A percentile compares a stretch with the other conserved stretches of the same genome.
These are phyloP conservation scores for Stentor coeruleus DNA, from an alignment of 73 alveolate genomes.

Conservation along the genomic window DNA sequence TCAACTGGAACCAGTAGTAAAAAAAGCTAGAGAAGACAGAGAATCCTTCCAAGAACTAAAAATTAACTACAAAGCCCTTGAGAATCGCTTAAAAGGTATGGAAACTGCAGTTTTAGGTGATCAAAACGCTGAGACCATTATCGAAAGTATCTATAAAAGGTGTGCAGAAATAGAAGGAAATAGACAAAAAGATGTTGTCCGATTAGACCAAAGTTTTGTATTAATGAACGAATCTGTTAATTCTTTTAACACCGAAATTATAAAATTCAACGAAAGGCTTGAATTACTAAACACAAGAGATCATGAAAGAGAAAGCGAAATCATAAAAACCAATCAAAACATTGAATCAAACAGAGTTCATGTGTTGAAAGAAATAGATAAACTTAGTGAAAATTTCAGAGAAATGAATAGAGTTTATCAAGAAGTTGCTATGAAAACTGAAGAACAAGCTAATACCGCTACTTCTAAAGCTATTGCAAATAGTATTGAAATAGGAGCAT, in stretches of 20 bases:
- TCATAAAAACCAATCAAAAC: not conserved
- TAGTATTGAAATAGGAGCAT: not conserved
- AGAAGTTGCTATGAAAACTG: not conserved
- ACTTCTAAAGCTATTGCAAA: not conserved
- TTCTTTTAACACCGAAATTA: not conserved
- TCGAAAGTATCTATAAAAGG: not conserved
- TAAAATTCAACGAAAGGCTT: not conserved
- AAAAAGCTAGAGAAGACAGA: slow-evolving; percentile 21
- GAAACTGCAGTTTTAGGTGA: slow-evolving; percentile 1
- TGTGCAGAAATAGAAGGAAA: not conserved
- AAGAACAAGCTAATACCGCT: not conserved
- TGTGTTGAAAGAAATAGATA: not conserved
- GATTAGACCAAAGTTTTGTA: not conserved
- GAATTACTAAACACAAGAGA: not conserved
- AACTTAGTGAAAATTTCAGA: not conserved
- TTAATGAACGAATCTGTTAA: not conserved
- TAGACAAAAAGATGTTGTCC: not conserved
- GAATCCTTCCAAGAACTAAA: not conserved
- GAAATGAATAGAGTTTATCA: not conserved
- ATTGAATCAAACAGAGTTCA: not conserved
- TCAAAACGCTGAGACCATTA: not conserved
- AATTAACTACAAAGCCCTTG: not conserved
- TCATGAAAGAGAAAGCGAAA: not conserved
- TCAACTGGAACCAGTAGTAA: not conserved
- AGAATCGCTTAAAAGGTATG: not conserved